Base-by-base conservation (phyloP, 208 protist genomes). In the Leishmania aethiopica region DNA sequence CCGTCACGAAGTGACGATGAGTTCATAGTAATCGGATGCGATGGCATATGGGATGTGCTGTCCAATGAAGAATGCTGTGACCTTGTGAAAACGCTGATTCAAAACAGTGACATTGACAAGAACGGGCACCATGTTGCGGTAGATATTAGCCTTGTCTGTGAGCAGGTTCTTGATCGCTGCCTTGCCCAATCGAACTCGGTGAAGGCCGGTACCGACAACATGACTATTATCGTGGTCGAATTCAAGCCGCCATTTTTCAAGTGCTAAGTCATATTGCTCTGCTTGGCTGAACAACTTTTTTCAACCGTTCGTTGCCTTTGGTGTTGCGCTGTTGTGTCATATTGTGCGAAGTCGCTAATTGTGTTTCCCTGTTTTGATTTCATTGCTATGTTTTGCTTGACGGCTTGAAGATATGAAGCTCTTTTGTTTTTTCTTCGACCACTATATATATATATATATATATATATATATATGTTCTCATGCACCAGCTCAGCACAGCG, bases 21-120 rank as follows among this genome's bases (percentile, higher is more conserved):
- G 75, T 98, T 99, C 86, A 90, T 98, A 76, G 87, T 99, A 60
- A 83, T 98, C 19, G 97, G 89, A 1, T 98, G 97, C 74, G 97
- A 99, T 84, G 97, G 97, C 57, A 92, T 99, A 57, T 99, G 96
- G 96, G 97, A 99, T 84, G 96, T 98, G 11, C 84, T 99, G 1
- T 90, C 86, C 32, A 96, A 92, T 79, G 91, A 97, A 22, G 89
- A 92, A 22, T 93, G 90, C 78, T 96, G 94, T 83, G 80, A 89
- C 10, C 62, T 96, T 11, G 81, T 94, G 22, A 77, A 84, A 72
- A 78, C 84, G 37, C 82, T 89, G 42, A 89, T 88, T 51, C 83
- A 83, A 57, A 85, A 86, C 76, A 86, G 53, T 25, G 80, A 84
- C 45, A 73, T 51, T 5, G 86, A 74, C 67, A 84, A 83, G n/a